Percentiles rank a stretch among this genome's conserved stretches.
These are phyloP conservation scores for Xylaria digitata DNA, from an alignment of 2,329 filamentous ascomycete species.

Conservation along the genomic window DNA sequence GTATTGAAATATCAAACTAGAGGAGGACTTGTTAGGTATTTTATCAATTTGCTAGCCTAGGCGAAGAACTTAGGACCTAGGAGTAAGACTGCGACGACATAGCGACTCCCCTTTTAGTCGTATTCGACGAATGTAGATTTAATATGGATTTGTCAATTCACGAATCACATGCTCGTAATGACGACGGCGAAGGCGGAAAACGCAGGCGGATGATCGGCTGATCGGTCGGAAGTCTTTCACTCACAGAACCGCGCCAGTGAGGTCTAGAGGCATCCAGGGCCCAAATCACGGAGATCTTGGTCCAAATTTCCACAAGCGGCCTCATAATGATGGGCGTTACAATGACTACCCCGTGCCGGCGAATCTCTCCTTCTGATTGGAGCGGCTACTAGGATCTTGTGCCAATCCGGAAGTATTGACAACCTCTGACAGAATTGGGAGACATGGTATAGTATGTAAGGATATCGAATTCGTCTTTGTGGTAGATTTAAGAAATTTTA, in stretches of 20 bases:
- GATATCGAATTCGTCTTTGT: too few species aligned
- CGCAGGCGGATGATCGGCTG: neutral
- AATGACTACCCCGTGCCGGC: neutral
- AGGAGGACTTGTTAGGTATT: neutral
- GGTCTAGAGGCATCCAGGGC: neutral
- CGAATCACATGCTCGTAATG: neutral
- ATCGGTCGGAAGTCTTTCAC: neutral
- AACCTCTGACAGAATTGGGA: too few species aligned
- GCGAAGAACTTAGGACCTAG: neutral
- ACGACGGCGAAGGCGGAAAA: neutral
- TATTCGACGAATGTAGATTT: neutral
- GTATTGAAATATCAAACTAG: neutral
- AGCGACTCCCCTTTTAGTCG: neutral
- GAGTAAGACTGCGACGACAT: neutral
- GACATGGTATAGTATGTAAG: too few species aligned
- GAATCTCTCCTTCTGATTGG: too few species aligned
- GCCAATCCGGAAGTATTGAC: too few species aligned
- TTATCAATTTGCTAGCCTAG: neutral
- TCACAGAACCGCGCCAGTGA: conserved; percentile 14
- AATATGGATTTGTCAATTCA: neutral
- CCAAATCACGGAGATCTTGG: neutral
- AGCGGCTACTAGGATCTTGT: too few species aligned
- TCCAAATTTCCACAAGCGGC: neutral
- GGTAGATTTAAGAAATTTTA: too few species aligned
- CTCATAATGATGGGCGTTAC: neutral